Evolutionary conservation across 2,329 filamentous ascomycete species (phyloP).

Genomic region (Ascocoryne sarcoides): DNA sequence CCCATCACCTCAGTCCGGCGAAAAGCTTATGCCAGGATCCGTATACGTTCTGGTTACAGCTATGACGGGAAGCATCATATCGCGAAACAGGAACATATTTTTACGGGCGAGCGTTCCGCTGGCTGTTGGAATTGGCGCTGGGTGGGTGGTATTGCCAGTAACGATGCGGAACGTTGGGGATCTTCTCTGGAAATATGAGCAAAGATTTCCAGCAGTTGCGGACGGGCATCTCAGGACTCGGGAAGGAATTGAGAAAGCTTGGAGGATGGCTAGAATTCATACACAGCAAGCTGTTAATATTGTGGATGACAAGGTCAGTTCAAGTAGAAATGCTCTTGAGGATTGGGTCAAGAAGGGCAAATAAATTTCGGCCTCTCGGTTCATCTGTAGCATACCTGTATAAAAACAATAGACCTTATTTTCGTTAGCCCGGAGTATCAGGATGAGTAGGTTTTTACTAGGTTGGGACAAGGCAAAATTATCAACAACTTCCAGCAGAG

Average conservation of each 20-base stretch:
- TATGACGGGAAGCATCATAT: constrained; percentile 90
- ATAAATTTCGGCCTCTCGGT: no score
- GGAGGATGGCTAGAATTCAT: constrained; percentile 67
- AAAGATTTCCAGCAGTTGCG: constrained; percentile 73
- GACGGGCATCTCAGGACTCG: constrained; percentile 69
- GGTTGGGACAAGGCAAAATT: no score
- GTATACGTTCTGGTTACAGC: constrained; percentile 89
- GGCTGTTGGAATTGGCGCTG: constrained; percentile 71
- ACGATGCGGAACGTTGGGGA: constrained; percentile 86
- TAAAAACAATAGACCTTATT: no score
- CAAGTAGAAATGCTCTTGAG: constrained; percentile 69
- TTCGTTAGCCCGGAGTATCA: no score
- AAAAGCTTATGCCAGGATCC: constrained; percentile 79
- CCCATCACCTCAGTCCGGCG: constrained; percentile 74
- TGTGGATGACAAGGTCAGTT: constrained; percentile 72
- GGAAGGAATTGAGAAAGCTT: constrained; percentile 59
- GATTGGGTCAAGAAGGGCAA: constrained; percentile 81
- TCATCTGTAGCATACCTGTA: no score
- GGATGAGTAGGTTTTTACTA: no score
- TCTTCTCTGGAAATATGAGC: constrained; percentile 86
- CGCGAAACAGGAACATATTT: constrained; percentile 78
- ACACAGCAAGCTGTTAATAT: constrained; percentile 59
- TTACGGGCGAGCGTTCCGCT: constrained; percentile 70
- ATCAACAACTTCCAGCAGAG: no score
- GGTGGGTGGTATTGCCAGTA: constrained; percentile 76